Percentiles rank a stretch among this genome's conserved stretches.
phyloP scores from a whole-genome alignment of 805 yeast species.

The Ascoidea asiatica region DNA sequence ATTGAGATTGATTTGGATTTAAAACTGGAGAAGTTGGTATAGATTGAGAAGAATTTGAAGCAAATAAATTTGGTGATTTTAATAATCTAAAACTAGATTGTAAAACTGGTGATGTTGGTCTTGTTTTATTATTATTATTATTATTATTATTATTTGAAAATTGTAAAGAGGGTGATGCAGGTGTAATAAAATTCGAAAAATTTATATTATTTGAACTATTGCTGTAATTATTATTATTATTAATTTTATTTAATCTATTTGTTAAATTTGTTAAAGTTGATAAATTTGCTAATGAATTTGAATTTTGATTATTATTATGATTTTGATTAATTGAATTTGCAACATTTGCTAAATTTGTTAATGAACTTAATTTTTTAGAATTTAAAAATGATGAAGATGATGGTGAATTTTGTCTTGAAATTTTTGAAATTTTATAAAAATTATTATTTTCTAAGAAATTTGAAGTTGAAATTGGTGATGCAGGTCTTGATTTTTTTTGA shows the following conservation, averaged over 20 bases:
- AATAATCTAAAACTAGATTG: too few species aligned
- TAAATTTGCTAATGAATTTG: not conserved
- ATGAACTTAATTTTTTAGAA: not conserved
- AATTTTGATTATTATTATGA: too few species aligned
- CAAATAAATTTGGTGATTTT: not conserved
- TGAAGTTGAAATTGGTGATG: not conserved
- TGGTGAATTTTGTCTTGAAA: not conserved
- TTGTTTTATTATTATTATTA: too few species aligned
- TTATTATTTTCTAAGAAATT: not conserved
- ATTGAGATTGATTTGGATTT: not conserved
- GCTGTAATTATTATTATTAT: too few species aligned
- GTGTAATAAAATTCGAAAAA: not conserved
- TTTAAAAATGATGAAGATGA: not conserved
- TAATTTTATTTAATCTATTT: not conserved
- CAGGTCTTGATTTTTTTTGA: not conserved
- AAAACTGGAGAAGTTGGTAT: not conserved
- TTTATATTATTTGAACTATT: not conserved
- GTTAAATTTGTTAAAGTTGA: not conserved
- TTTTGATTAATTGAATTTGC: not conserved
- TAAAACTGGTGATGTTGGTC: not conserved
- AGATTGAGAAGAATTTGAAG: not conserved
- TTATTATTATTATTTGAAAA: not conserved
- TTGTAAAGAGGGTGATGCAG: not conserved
- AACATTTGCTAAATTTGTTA: not conserved
- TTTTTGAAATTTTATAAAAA: not conserved